phyloP scores from a whole-genome alignment of 768 basidiomycete species.

The Tricholoma matsutake region DNA sequence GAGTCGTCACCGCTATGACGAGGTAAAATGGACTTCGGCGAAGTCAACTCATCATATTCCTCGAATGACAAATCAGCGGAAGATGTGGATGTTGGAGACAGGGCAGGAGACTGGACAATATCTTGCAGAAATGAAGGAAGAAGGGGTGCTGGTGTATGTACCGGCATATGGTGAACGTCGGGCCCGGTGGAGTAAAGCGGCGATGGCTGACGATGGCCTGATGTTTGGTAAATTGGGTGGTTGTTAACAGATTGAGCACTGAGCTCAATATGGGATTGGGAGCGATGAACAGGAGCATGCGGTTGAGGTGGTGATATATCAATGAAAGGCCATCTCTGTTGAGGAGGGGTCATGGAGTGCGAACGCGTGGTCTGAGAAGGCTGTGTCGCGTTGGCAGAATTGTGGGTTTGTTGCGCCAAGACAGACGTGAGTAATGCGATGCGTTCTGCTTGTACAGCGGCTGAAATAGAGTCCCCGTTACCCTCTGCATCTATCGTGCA shows the following conservation, averaged over 20 bases:
- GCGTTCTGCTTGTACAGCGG: slow-evolving; percentile 81
- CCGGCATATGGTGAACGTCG: slow-evolving; percentile 24
- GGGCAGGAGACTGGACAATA: slow-evolving; percentile 64
- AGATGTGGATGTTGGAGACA: slow-evolving; percentile 62
- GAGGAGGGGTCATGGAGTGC: slow-evolving; percentile 46
- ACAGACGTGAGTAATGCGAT: slow-evolving; percentile 78
- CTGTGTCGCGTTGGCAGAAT: slow-evolving; percentile 10
- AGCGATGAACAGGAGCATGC: slow-evolving; percentile 42
- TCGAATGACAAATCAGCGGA: slow-evolving; percentile 66
- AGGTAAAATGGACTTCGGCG: slow-evolving; percentile 26
- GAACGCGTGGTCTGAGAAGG: slow-evolving; percentile 30
- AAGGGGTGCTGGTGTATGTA: slow-evolving; percentile 48
- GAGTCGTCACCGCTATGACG: slow-evolving; percentile 29
- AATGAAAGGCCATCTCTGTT: slow-evolving; percentile 37
- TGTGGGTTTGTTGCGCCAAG: slow-evolving; percentile 58
- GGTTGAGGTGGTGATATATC: slow-evolving; percentile 30
- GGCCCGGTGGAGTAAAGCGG: slow-evolving; percentile 37
- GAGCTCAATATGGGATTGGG: slow-evolving; percentile 50
- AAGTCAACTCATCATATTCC: slow-evolving; percentile 43
- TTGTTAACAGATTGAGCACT: slow-evolving; percentile 38
- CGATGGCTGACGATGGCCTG: slow-evolving; percentile 42
- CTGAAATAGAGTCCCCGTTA: slow-evolving; percentile 83
- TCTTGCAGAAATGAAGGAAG: slow-evolving; percentile 80
- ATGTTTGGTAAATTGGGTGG: slow-evolving; percentile 66
- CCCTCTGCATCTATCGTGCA: slow-evolving; percentile 69